Evolutionary conservation across 805 yeast genomes (phyloP).

Genomic region (Brettanomyces naardenensis): DNA sequence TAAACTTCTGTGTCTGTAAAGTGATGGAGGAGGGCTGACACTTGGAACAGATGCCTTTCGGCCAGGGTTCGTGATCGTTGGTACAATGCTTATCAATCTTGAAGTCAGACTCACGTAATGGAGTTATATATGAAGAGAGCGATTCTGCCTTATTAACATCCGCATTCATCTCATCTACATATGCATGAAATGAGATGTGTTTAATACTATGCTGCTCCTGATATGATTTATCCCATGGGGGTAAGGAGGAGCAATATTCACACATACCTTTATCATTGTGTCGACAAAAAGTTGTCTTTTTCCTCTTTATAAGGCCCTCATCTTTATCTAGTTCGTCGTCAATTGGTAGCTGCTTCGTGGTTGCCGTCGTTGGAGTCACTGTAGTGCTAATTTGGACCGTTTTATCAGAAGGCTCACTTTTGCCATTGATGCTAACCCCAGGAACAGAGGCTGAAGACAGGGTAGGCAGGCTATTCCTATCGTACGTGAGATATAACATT

Average conservation of each 20-base stretch:
- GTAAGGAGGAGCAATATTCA: conserved; percentile 91
- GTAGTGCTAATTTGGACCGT: conserved; percentile 7
- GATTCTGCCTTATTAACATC: conserved; percentile 51
- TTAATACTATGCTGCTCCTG: conserved; percentile 71
- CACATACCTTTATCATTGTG: conserved; percentile 97
- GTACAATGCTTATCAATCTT: conserved; percentile 57
- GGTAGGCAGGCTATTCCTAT: conserved; percentile 4
- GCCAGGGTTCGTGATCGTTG: conserved; percentile 89
- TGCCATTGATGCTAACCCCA: conserved; percentile 5
- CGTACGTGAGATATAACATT: conserved; percentile 39
- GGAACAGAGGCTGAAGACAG: not conserved
- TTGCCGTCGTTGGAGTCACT: no score
- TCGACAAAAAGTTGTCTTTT: conserved; percentile 57
- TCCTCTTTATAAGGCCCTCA: conserved; percentile 67
- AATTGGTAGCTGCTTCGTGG: conserved; percentile 44
- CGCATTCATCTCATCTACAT: conserved; percentile 66
- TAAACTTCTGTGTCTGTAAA: conserved; percentile 76
- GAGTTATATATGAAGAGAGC: conserved; percentile 68
- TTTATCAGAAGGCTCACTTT: not conserved
- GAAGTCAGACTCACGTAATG: conserved; percentile 66
- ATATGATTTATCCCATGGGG: conserved; percentile 87
- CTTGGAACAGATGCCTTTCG: conserved; percentile 87
- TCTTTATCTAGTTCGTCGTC: conserved; percentile 60
- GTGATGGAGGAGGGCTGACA: conserved; percentile 97
- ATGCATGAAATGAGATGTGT: conserved; percentile 81